Evolutionary conservation across 805 yeast species (phyloP).

Genomic region (Starmerella riodocensis): DNA sequence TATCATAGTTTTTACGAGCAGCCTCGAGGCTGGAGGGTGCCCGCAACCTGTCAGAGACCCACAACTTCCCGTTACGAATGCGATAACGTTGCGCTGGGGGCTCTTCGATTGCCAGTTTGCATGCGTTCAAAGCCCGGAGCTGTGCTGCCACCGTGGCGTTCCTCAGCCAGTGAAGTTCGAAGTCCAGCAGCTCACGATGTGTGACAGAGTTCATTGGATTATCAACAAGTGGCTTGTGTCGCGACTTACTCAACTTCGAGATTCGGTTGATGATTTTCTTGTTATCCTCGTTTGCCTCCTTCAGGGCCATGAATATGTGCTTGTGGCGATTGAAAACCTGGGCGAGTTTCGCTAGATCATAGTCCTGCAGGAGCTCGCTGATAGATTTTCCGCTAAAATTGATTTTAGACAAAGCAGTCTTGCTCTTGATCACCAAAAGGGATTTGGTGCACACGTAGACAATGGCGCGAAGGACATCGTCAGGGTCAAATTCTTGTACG

Average conservation of each 20-base stretch:
- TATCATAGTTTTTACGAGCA: neutral
- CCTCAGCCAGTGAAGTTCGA: neutral
- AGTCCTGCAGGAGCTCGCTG: neutral
- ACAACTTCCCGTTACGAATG: constrained; percentile 1
- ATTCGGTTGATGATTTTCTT: neutral
- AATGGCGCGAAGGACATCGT: neutral
- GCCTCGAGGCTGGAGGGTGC: neutral
- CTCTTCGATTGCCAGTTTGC: neutral
- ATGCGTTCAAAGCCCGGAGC: neutral
- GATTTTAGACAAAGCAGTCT: neutral
- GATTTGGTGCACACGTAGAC: neutral
- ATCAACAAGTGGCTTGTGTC: neutral
- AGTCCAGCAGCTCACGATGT: neutral
- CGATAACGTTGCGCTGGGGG: neutral
- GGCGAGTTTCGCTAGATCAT: neutral
- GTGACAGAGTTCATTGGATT: constrained; percentile 1
- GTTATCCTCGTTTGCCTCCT: neutral
- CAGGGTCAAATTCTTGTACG: neutral
- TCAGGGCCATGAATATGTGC: constrained; percentile 1
- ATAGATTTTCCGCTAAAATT: neutral
- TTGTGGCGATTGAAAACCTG: constrained; percentile 3
- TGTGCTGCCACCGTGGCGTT: constrained; percentile 1
- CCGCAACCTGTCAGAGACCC: neutral
- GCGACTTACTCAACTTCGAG: neutral
- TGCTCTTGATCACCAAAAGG: neutral